These are phyloP conservation scores for Saturnispora kantuleensis DNA, from an alignment of 805 yeast species.

Conservation along the genomic window DNA sequence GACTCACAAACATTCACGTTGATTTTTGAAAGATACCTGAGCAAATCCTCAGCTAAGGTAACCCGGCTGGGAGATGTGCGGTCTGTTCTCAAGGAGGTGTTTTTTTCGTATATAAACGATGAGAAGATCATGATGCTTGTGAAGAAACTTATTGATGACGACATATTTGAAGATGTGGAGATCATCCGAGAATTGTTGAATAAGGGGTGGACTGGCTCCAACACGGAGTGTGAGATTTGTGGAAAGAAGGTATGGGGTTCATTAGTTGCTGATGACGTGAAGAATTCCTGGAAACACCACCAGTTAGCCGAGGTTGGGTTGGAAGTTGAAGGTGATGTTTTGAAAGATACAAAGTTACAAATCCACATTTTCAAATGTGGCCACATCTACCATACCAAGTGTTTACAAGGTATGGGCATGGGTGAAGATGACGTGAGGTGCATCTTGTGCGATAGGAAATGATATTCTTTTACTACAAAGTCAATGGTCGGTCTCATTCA, in stretches of 20 bases:
- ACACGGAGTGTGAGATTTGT: slow-evolving; percentile 63
- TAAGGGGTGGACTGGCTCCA: slow-evolving; percentile 54
- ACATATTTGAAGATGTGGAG: slow-evolving; percentile 39
- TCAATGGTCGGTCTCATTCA: slow-evolving; percentile 50
- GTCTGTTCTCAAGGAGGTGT: slow-evolving; percentile 51
- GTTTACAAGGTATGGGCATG: slow-evolving; percentile 42
- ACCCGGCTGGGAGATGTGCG: slow-evolving; percentile 53
- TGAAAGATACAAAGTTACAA: slow-evolving; percentile 16
- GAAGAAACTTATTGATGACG: slow-evolving; percentile 45
- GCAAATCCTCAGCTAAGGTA: slow-evolving; percentile 34
- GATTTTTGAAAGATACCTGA: slow-evolving; percentile 47
- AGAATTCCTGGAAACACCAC: slow-evolving; percentile 48
- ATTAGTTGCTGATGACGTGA: slow-evolving; percentile 38
- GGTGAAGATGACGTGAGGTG: slow-evolving; percentile 24
- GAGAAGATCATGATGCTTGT: slow-evolving; percentile 42
- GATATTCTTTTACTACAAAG: not conserved
- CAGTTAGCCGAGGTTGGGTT: slow-evolving; percentile 12
- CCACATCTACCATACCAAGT: slow-evolving; percentile 54
- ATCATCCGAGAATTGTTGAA: slow-evolving; percentile 32
- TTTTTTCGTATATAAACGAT: slow-evolving; percentile 56
- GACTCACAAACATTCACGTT: slow-evolving; percentile 36
- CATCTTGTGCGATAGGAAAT: slow-evolving; percentile 28
- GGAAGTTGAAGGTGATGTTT: slow-evolving; percentile 7
- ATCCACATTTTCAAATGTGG: slow-evolving; percentile 52
- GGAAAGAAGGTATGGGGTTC: slow-evolving; percentile 67